Base-by-base conservation (phyloP, 331 rosid genomes). In the Stylosanthes scabra region DNA sequence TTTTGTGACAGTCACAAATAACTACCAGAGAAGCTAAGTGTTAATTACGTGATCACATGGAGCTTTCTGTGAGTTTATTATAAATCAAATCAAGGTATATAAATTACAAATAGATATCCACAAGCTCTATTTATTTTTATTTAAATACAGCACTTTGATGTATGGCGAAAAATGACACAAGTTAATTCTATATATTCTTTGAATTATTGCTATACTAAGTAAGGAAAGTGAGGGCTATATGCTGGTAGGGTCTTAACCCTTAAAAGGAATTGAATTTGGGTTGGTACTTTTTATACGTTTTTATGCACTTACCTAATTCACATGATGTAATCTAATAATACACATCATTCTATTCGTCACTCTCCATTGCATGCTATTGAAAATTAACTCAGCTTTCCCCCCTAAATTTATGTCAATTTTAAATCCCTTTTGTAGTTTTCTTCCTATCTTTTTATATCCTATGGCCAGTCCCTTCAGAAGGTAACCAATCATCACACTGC, bases 341-440 rank as follows among this genome's bases (percentile, higher is more conserved):
- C 76, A 80, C n/a, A n/a, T 83, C 87, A 76, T 56, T 59, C n/a
- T 25, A 50, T 61, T 72, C 76, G 84, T 80, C 87, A 83, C 73
- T 9, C 39, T 73, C 83, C 85, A 80, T n/a, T 31, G 5, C 37
- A 31, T n/a, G 56, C 16, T 58, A 4, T 42, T 59, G 15, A 63
- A 58, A 58, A 80, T 64, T 67, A 79, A 66, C 55, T 49, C 56
- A 71, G 47, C 37, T 72, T 11, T 12, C 3, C 72, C 28, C 51
- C 67, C 41, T 41, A 47, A 71, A 6, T 42, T 7, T n/a, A n/a
- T n/a, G 46, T 2, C 57, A 66, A 66, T 75, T 71, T 79, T 40
- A 66, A 71, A 78, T 59, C 44, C 49, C 54, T 79, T 62, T 20
- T 60, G 75, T 62, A n/a, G n/a, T n/a, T n/a, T n/a, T n/a, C n/a